Evolutionary conservation across 371 early-diverging fungal genomes (phyloP).

Genomic region (Mortierella sp.): DNA sequence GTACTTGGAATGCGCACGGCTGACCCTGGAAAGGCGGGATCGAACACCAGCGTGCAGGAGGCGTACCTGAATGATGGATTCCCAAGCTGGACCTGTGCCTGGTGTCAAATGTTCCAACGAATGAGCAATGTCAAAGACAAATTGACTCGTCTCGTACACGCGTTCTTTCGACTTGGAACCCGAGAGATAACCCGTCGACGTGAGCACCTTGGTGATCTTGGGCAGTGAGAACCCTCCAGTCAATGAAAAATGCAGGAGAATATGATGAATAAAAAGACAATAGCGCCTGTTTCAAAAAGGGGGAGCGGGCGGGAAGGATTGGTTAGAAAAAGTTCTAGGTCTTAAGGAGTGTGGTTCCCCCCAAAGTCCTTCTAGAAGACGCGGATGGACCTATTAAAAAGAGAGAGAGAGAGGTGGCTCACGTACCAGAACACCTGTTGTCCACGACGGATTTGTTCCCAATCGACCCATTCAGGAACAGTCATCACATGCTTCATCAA

Average conservation of each 20-base stretch:
- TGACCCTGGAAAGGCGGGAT: slow-evolving; percentile 13
- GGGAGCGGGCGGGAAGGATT: neutral
- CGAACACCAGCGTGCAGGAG: slow-evolving; percentile 39
- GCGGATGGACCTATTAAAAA: neutral
- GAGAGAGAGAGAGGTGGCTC: neutral
- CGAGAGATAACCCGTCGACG: slow-evolving; percentile 29
- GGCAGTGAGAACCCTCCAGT: slow-evolving; percentile 23
- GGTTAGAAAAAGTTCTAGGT: neutral
- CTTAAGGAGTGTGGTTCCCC: too few species aligned
- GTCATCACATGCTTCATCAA: slow-evolving; percentile 22
- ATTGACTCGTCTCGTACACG: slow-evolving; percentile 26
- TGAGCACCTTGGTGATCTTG: slow-evolving; percentile 39
- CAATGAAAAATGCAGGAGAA: slow-evolving; percentile 28
- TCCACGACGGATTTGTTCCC: slow-evolving; percentile 22
- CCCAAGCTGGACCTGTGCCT: slow-evolving; percentile 24
- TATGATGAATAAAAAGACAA: slow-evolving; percentile 9
- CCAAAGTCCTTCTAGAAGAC: too few species aligned
- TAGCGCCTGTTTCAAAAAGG: slow-evolving; percentile 16
- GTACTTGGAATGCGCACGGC: slow-evolving; percentile 22
- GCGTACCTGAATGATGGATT: slow-evolving; percentile 35
- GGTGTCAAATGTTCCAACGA: slow-evolving; percentile 26
- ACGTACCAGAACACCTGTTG: slow-evolving; percentile 29
- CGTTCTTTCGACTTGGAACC: slow-evolving; percentile 29
- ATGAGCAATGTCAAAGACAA: slow-evolving; percentile 19
- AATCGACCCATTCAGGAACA: slow-evolving; percentile 42